phyloP scores from a whole-genome alignment of 2,329 filamentous ascomycete species.

The Penicillium sp. region DNA sequence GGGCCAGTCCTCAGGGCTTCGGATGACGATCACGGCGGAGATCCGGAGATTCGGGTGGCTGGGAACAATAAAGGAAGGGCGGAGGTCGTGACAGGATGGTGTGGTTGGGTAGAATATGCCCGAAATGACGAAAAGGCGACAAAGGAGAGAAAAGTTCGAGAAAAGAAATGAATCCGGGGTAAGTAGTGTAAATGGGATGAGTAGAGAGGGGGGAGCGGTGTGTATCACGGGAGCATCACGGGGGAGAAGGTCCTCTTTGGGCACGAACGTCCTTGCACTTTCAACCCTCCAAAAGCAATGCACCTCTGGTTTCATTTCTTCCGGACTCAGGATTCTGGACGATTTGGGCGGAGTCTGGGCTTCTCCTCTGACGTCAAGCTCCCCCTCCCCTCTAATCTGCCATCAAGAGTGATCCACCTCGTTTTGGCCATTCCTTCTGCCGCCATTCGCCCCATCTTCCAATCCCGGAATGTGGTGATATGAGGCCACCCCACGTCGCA shows the following conservation, averaged over 20 bases:
- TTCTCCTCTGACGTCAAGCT: constrained; percentile 15
- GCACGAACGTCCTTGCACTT: not conserved
- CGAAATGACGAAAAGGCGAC: not conserved
- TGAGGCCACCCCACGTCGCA: constrained; percentile 4
- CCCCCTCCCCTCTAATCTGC: not conserved
- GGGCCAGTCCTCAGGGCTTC: constrained; percentile 17
- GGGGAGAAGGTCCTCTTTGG: too few species aligned
- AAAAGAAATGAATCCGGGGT: too few species aligned
- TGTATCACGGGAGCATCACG: constrained; percentile 10
- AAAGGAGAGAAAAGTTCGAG: not conserved
- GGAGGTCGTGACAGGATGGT: too few species aligned
- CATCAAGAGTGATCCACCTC: not conserved
- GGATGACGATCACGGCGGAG: constrained; percentile 23
- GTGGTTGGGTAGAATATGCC: too few species aligned
- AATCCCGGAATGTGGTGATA: constrained; percentile 2
- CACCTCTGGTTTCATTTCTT: not conserved
- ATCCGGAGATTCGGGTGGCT: constrained; percentile 21
- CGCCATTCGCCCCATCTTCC: not conserved
- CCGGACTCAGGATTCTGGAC: not conserved
- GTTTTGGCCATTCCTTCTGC: not conserved
- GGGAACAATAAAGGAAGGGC: not conserved
- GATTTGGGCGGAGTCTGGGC: not conserved
- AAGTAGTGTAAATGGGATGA: too few species aligned
- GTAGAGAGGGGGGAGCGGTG: constrained; percentile 23
- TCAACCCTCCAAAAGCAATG: too few species aligned